Percentiles rank a stretch among this genome's conserved stretches.
Evolutionary conservation across 768 basidiomycete species (phyloP).

Genomic region (Peribolospora kevripleyi): DNA sequence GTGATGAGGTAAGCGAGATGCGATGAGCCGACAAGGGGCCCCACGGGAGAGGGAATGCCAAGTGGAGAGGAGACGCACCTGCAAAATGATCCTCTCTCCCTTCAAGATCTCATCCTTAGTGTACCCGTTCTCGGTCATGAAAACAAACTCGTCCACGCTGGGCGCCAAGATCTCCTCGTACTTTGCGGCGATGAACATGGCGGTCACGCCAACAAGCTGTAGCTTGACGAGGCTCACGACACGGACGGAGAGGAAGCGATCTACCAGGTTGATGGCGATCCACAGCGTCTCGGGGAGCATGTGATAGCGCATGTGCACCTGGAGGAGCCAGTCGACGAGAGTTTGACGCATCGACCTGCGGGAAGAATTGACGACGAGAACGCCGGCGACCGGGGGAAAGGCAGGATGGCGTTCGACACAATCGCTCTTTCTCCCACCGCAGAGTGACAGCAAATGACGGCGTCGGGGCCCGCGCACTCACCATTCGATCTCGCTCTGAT

Average conservation of each 20-base stretch:
- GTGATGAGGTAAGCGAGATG: neutral
- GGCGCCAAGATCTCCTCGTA: slow-evolving; percentile 98
- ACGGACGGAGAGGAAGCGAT: slow-evolving; percentile 70
- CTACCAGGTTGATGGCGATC: slow-evolving; percentile 94
- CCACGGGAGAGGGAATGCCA: neutral
- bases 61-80: slow-evolving; percentile 18
- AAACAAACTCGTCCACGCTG: slow-evolving; percentile 83
- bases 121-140: slow-evolving; percentile 90
- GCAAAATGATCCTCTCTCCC: slow-evolving; percentile 86
- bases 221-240: slow-evolving; percentile 72
- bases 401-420: neutral
- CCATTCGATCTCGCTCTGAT: slow-evolving; percentile 60
- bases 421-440: neutral
- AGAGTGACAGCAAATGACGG: neutral
- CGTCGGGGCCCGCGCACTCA: slow-evolving; percentile 5
- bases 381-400: neutral
- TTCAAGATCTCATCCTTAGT: slow-evolving; percentile 88
- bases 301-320: slow-evolving; percentile 93
- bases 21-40: neutral
- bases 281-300: slow-evolving; percentile 97
- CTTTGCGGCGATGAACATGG: slow-evolving; percentile 97
- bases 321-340: slow-evolving; percentile 90
- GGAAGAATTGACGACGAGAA: neutral
- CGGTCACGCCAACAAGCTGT: slow-evolving; percentile 90
- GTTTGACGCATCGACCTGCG: slow-evolving; percentile 86